Evolutionary conservation across 2,329 filamentous ascomycete species (phyloP).

Genomic region (Sporothrix mexicana): DNA sequence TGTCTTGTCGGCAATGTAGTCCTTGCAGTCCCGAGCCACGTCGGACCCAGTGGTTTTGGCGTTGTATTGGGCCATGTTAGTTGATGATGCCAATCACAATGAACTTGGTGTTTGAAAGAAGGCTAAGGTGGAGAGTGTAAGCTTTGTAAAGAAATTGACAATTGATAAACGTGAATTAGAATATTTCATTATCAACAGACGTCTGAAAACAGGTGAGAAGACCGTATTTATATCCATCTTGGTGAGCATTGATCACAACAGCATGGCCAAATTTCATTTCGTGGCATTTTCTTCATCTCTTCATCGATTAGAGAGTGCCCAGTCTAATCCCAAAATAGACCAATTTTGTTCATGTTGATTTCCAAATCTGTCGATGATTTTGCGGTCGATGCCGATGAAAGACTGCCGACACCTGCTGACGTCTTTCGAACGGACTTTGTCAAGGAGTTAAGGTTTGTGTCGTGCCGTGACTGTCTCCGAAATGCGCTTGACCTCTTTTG

Average conservation of each 20-base stretch:
- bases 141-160: too few relatives aligned
- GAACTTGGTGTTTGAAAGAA: background rate
- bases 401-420: background rate
- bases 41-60: conserved; percentile 30
- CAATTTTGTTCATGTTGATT: background rate
- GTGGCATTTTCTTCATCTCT: too few relatives aligned
- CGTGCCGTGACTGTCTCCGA: background rate
- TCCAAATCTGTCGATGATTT: conserved; percentile 3
- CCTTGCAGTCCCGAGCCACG: conserved; percentile 29
- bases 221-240: conserved; percentile 26
- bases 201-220: background rate
- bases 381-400: background rate
- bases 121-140: too few relatives aligned
- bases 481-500: background rate
- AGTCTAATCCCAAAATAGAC: conserved; percentile 6
- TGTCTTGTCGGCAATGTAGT: conserved; percentile 20
- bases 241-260: background rate
- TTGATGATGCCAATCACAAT: background rate
- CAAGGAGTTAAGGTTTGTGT: background rate
- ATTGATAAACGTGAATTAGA: too few relatives aligned
- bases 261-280: too few relatives aligned
- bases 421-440: background rate
- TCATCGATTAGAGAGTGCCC: too few relatives aligned
- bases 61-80: conserved; percentile 25
- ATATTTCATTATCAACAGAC: too few relatives aligned